Evolutionary conservation across 208 protist species (phyloP).

Genomic region (Trichomonas gallinae): DNA sequence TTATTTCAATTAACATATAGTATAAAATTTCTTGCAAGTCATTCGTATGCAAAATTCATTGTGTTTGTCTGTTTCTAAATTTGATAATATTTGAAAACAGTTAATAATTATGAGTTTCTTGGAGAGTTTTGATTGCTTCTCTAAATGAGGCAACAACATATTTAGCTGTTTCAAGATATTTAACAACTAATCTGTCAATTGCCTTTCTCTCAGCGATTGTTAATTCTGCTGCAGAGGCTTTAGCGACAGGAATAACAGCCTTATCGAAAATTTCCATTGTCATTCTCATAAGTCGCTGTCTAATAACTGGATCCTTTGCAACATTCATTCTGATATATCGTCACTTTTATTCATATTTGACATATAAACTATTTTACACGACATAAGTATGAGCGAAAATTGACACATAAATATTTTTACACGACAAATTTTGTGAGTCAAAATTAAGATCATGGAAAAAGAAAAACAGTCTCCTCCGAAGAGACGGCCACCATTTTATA

Average conservation of each 20-base stretch:
- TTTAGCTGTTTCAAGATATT: conserved; percentile 19
- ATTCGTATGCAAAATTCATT: no score
- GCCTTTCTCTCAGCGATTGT: neutral
- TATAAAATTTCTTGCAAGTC: no score
- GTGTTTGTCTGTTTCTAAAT: no score
- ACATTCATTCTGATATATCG: neutral
- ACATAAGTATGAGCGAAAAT: no score
- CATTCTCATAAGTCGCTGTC: neutral
- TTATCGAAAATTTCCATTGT: neutral
- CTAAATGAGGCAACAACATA: neutral
- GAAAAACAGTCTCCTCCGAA: no score
- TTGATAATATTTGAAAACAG: neutral
- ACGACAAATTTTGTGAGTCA: no score
- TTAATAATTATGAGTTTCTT: neutral
- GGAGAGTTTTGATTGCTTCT: neutral
- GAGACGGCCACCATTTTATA: neutral
- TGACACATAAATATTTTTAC: no score
- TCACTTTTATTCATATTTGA: no score
- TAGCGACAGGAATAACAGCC: neutral
- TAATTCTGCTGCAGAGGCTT: neutral
- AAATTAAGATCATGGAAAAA: no score
- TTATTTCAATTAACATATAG: no score
- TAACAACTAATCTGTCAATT: neutral
- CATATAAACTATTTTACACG: no score
- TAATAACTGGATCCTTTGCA: neutral